Base-by-base conservation (phyloP, 2,329 filamentous ascomycete species). In the Microascus cirrosus region DNA sequence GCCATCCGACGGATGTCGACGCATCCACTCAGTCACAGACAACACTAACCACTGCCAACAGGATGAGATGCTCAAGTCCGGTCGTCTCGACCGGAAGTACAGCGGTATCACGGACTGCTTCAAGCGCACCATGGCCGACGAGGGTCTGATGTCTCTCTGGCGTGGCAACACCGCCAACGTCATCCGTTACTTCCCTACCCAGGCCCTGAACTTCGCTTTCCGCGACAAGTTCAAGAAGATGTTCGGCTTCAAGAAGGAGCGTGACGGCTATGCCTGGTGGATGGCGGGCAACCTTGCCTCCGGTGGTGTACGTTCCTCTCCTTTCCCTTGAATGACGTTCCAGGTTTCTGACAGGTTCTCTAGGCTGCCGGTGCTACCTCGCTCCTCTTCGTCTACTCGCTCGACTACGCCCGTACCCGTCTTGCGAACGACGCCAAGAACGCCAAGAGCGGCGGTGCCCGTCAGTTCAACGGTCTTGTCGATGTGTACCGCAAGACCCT, bases 101-200 rank as follows among this genome's bases (percentile, higher is more conserved):
- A 79, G 80, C 71, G 94, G 94, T 77, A 97, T 99, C 75, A 72
- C 64, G 62, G 94, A 99, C 77, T 97, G 94, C 85, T 99, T 99
- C 88, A 81, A 80, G 71, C 90, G 94, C 76, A 97, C 94, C 74
- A 84, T 83, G 65, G 85, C 86, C 71, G 82, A 89, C 66, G 94
- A 99, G 85, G 94, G 94, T 89, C 79, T 94, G 70, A 86, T 94
- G 77, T 86, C 93, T 66, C 85, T 99, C 71, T 99, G 94, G 94
- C 87, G 94, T 86, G 94, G 94, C 81, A 99, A 99, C 90, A 99
- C 94, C 76, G 94, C 94, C 90, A 99, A 99, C 88, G 94, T 99
- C 79, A 96, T 99, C 85, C 94, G 94, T 89, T 99, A 99, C 85
- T 99, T 99, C 90, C 94, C 94, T 70, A 99, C 94, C 77, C 94